Percentiles rank a stretch among this genome's conserved stretches.
phyloP scores from a whole-genome alignment of 2,329 filamentous ascomycete genomes.

The Ilyonectria robusta region DNA sequence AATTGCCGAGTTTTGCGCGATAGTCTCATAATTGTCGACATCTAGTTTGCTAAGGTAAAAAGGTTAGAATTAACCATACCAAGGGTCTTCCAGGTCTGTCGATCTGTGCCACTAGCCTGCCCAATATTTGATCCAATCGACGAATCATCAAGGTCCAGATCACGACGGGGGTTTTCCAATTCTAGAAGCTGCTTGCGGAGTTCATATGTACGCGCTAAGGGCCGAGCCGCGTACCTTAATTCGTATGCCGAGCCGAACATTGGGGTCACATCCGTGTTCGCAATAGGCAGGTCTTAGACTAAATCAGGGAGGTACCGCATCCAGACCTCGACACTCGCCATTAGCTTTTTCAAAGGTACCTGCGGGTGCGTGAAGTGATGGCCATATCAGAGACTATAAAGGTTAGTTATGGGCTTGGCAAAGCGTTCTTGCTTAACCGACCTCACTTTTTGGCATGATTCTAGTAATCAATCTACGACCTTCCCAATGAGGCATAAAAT shows the following conservation, averaged over 20 bases:
- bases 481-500: background rate
- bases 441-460: background rate
- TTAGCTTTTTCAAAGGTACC: slow-evolving; percentile 1
- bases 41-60: no score
- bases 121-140: no score
- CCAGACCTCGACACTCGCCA: background rate
- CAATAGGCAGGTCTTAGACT: slow-evolving; percentile 24
- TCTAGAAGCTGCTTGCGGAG: slow-evolving; percentile 7
- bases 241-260: background rate
- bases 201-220: background rate
- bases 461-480: background rate
- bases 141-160: background rate
- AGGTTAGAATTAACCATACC: no score
- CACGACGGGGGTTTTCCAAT: background rate
- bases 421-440: background rate
- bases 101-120: no score
- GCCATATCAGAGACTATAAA: background rate
- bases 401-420: background rate
- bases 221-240: background rate
- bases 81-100: no score
- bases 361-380: background rate
- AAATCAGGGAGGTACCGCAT: background rate
- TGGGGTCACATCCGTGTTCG: slow-evolving; percentile 11
- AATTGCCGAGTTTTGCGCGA: no score
- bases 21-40: no score